These are phyloP conservation scores for Arxiozyma heterogenica DNA, from an alignment of 1,139 yeast genomes.

Conservation along the genomic window DNA sequence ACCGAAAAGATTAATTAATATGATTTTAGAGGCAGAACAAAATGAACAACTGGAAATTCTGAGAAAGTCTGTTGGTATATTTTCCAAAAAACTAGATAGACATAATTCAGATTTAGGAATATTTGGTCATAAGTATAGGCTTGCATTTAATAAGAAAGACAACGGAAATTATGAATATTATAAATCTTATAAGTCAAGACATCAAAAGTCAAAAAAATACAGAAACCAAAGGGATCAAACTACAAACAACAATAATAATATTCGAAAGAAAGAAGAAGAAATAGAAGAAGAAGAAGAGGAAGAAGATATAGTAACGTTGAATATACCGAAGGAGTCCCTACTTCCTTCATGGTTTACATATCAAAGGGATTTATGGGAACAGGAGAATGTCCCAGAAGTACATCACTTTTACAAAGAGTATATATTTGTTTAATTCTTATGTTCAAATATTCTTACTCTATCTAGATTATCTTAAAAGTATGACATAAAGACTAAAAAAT, in stretches of 20 bases:
- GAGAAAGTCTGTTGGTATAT: constrained; percentile 2
- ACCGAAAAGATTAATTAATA: constrained; percentile 22
- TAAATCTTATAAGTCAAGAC: constrained; percentile 8
- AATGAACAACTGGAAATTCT: constrained; percentile 2
- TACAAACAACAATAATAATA: background rate
- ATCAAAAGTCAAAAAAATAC: background rate
- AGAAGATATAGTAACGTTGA: constrained; percentile 30
- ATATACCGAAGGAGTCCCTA: constrained; percentile 51
- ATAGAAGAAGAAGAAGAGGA: background rate
- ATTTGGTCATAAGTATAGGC: constrained; percentile 28
- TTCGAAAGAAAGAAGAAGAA: no score
- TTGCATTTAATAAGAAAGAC: constrained; percentile 27
- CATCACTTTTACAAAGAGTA: constrained; percentile 29
- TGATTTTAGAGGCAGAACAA: constrained; percentile 15
- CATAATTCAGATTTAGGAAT: constrained; percentile 25
- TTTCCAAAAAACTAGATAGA: constrained; percentile 9
- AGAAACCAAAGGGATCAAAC: background rate
- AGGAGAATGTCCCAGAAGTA: constrained; percentile 30
- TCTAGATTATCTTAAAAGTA: background rate
- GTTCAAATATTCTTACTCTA: background rate
- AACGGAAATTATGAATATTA: constrained; percentile 27
- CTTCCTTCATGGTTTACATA: constrained; percentile 65
- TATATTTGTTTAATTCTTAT: constrained; percentile 17
- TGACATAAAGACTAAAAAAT: background rate
- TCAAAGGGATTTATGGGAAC: constrained; percentile 59